Base-by-base conservation (phyloP, 164 flowering plant genomes). In the Cinnamomum micranthum region DNA sequence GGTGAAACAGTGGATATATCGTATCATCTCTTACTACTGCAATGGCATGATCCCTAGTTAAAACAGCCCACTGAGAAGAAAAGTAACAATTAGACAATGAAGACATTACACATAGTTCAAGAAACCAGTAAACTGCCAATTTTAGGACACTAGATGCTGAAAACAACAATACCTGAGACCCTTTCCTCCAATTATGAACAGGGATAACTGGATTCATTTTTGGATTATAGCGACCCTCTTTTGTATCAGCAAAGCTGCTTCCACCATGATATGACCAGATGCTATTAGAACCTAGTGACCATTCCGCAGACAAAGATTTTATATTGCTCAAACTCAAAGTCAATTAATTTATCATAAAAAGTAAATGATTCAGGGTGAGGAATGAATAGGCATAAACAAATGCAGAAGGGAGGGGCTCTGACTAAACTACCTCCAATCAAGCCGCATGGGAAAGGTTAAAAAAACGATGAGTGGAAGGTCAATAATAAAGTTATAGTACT, bases 221-320 rank as follows among this genome's bases (percentile, higher is more conserved):
- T 28, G 99, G 99, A 79, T 95, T 93, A 83, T 95, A 95, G 25
- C 98, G 98, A 50, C 95, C 90, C 77, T 95, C 94, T 80, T 91
- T 93, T 76, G 87, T 89, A 80, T 93, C 98, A 77, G 97, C 89
- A 88, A 95, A 95, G 82, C 99, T 95, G 93, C 66, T 78, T 76
- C 76, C 82, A 84, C 63, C 68, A 81, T 72, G 47, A 78, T 63
- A 79, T 41, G 76, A 72, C 60, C 35, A 80, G 68, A 74, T 77
- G 70, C 76, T 62, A 65, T 80, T 75, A 80, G 73, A 72, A 77
- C 64, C 68, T 50, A 72, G 15, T 69, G 71, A 62, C 55, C 68
- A 72, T 69, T 58, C 55, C 70, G 74, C 60, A 55, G 35, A 79
- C 35, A 70, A 75, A 67, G 4, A 74, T 66, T 60, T 73, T 73